Evolutionary conservation across 176 grass and related monocot genomes (phyloP).

Genomic region (Eragrostis nindensis): DNA sequence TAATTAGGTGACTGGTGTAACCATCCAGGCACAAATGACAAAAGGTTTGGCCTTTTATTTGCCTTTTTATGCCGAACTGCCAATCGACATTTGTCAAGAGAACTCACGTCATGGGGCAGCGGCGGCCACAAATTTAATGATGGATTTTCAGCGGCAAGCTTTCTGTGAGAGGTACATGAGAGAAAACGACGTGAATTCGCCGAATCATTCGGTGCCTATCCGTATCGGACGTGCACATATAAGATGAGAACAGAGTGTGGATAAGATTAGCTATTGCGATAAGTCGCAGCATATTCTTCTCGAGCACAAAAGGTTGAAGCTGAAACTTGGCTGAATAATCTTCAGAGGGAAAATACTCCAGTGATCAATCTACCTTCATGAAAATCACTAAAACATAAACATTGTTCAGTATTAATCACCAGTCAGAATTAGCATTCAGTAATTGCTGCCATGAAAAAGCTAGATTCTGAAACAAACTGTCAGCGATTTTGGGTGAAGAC

Average conservation of each 20-base stretch:
- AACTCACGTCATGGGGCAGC: conserved; percentile 8
- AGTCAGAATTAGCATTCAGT: not conserved
- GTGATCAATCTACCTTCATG: too few species aligned
- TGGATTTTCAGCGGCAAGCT: conserved; percentile 30
- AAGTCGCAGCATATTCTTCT: not conserved
- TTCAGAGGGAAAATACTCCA: too few species aligned
- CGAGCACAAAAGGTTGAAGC: not conserved
- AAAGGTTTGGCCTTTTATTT: not conserved
- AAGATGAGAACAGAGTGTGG: not conserved
- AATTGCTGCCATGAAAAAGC: conserved; percentile 5
- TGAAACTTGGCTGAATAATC: not conserved
- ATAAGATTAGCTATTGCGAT: conserved; percentile 17
- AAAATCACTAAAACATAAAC: too few species aligned
- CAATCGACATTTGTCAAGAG: conserved; percentile 1
- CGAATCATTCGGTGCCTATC: not conserved
- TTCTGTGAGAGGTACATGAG: conserved; percentile 7
- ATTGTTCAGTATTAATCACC: not conserved
- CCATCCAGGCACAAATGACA: conserved; percentile 28
- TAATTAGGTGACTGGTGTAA: conserved; percentile 40
- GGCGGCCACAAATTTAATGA: not conserved
- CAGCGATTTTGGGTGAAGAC: not conserved
- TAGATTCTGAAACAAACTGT: not conserved
- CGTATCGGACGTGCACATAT: not conserved
- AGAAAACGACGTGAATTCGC: conserved; percentile 16
- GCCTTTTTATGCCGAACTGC: not conserved